phyloP scores from a whole-genome alignment of 2,329 filamentous ascomycete genomes.

The Gyromitra esculenta region DNA sequence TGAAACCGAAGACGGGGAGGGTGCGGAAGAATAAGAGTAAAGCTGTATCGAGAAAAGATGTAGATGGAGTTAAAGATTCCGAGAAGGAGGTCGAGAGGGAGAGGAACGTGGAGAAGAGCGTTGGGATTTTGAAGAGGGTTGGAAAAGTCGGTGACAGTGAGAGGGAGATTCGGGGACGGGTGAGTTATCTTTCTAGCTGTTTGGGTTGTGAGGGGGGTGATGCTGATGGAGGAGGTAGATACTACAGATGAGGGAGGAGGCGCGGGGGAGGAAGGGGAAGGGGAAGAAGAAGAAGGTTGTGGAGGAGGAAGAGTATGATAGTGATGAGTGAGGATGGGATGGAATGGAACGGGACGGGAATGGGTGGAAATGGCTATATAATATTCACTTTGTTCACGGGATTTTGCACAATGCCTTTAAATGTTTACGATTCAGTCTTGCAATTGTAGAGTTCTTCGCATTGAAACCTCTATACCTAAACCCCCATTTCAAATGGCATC shows the following conservation, averaged over 20 bases:
- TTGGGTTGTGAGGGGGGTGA: not conserved
- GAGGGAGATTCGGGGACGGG: conserved; percentile 31
- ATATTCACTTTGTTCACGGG: conserved; percentile 16
- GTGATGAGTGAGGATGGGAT: conserved; percentile 12
- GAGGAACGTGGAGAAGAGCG: conserved; percentile 28
- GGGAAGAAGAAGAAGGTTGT: not conserved
- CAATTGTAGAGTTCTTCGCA: not conserved
- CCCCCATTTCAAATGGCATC: not conserved
- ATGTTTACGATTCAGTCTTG: not conserved
- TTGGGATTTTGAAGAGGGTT: conserved; percentile 28
- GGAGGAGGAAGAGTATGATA: conserved; percentile 29
- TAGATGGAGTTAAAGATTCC: not conserved
- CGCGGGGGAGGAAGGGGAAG: conserved; percentile 4
- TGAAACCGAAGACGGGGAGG: conserved; percentile 8
- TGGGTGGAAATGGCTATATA: not conserved
- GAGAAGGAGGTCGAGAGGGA: not conserved
- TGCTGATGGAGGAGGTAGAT: conserved; percentile 29
- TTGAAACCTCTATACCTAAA: not conserved
- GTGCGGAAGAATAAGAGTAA: not conserved
- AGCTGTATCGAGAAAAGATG: not conserved
- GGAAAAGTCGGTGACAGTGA: conserved; percentile 29
- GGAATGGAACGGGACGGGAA: not conserved
- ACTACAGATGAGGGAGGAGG: conserved; percentile 37
- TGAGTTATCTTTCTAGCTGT: not conserved
- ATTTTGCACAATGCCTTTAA: not conserved